Base-by-base conservation (phyloP, 768 basidiomycete species). In the Lactarius deliciosus region DNA sequence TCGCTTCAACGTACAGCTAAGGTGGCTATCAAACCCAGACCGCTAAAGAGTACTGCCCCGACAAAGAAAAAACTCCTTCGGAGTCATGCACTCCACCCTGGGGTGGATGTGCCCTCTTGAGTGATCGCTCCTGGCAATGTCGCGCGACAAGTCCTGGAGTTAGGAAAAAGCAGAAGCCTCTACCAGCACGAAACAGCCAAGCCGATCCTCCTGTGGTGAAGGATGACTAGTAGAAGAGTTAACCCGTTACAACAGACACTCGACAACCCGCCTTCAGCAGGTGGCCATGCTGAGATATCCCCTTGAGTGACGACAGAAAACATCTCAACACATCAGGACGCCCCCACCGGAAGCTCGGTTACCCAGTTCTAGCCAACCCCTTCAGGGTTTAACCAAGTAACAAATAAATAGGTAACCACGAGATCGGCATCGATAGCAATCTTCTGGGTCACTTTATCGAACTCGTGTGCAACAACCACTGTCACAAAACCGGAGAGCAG, bases 281-380 rank as follows among this genome's bases (percentile, higher is more conserved):
- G 47, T 34, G 38, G 11, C 28, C n/a, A 34, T 20, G 43, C 16
- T 5, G 16, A 53, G 16, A 18, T 11, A 45, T 63, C 65, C 65
- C 65, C 65, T 63, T 58, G 47, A 66, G 65, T 61, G 65, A 63
- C 32, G 1, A 54, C 8, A 13, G 22, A 13, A 34, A 22, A n/a
- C 32, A 50, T 45, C 22, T 28, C 25, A 1, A 28, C 25, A 28
- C 25, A 28, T 28, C 25, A n/a, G 16, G 16, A 30, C 18, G 38
- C 10, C 13, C 22, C 18, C 28, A 22, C 47, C n/a, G 5, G 11
- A 1, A 32, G 3, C 22, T 50, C 47, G 4, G n/a, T n/a, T 32
- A 50, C 10, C 10, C 47, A 13, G 5, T 53, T 53, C 20, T 34
- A 30, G 18, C 34, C 57, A 66, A 66, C 57, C 65, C 65, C 65